A percentile compares a stretch with the other conserved stretches of the same genome.
These are phyloP conservation scores for Cyberlindnera subsufficiens DNA, from an alignment of 805 yeast species.

Conservation along the genomic window DNA sequence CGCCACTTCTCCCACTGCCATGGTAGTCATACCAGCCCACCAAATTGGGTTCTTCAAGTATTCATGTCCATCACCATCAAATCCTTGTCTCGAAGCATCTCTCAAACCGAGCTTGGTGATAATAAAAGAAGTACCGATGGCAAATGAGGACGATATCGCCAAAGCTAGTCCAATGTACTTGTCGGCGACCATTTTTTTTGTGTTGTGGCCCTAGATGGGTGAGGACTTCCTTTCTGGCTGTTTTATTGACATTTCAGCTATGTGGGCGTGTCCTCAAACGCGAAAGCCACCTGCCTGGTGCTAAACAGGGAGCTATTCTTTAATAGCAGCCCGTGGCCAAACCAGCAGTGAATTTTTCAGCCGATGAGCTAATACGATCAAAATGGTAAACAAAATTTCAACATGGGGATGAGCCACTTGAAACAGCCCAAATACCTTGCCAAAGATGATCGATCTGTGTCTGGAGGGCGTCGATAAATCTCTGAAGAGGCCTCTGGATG, in stretches of 20 bases:
- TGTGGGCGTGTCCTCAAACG: too few species aligned
- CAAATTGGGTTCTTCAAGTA: conserved; percentile 82
- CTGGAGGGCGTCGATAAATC: background rate
- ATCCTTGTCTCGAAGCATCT: conserved; percentile 61
- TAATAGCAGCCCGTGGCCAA: too few species aligned
- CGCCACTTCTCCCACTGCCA: conserved; percentile 90
- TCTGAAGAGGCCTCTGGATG: conserved; percentile 4
- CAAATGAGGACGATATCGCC: conserved; percentile 82
- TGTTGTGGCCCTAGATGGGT: too few species aligned
- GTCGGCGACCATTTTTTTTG: conserved; percentile 45
- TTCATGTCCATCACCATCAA: conserved; percentile 66
- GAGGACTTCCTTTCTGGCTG: background rate
- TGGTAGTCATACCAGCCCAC: conserved; percentile 89
- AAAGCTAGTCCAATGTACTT: conserved; percentile 85
- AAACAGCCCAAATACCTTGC: background rate
- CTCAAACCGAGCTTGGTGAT: conserved; percentile 83
- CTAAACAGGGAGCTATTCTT: too few species aligned
- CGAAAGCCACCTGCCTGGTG: too few species aligned
- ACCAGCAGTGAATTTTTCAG: too few species aligned
- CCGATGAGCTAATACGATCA: too few species aligned
- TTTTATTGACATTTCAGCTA: conserved; percentile 5
- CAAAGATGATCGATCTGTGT: conserved; percentile 1
- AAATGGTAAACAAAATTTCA: too few species aligned
- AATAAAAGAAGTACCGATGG: conserved; percentile 86
- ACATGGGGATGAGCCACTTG: too few species aligned